Evolutionary conservation across 352 stramenopile species (phyloP), one percentile per base, ranked within the genome.

Genomic region (Blastocystis sp.): DNA sequence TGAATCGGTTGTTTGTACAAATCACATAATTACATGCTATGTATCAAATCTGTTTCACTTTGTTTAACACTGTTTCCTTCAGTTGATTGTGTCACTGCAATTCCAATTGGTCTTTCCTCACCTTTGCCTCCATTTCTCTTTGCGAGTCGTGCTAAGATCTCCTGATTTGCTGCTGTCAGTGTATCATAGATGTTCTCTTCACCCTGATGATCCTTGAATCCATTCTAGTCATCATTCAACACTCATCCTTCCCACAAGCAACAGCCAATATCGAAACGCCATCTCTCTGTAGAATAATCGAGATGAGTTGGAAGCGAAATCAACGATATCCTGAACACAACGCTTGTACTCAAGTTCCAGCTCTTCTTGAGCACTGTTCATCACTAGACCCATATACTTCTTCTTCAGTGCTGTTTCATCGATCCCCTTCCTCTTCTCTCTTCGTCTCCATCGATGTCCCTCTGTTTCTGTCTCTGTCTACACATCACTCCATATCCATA

Each of bases 191-290:
- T 24, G 30, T 77, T 77, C 19, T 77, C 64, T 30, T 56, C 64
- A 17, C 37, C 37, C 22, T 56, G 27, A 22, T 56, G 64, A n/a
- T 77, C 64, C 7, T 48, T 19, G 30, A 57, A 77, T 19, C 37
- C n/a, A n/a, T 24, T 56, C 64, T 77, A 77, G 30, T 24, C 6
- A 1, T 56, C 30, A 56, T 9, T n/a, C 15, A 40, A 7, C 9
- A 4, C 17, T 3, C 9, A 7, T n/a, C 37, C 2, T 6, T 42
- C 30, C 2, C 5, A 77, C 64, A 5, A 77, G 64, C 9, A 77
- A 48, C 30, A 77, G n/a, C 64, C 64, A 77, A 30, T 77, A 77
- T 27, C 64, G 64, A n/a, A 56, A 77, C 17, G 64, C 64, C 64
- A 77, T 77, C 24, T 77, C 64, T 17, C 64, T 33, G 37, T 77